Percentiles rank a stretch among this genome's conserved stretches.
These are phyloP conservation scores for Xylaria palmicola DNA, from an alignment of 495 filamentous ascomycete genomes.

Conservation along the genomic window DNA sequence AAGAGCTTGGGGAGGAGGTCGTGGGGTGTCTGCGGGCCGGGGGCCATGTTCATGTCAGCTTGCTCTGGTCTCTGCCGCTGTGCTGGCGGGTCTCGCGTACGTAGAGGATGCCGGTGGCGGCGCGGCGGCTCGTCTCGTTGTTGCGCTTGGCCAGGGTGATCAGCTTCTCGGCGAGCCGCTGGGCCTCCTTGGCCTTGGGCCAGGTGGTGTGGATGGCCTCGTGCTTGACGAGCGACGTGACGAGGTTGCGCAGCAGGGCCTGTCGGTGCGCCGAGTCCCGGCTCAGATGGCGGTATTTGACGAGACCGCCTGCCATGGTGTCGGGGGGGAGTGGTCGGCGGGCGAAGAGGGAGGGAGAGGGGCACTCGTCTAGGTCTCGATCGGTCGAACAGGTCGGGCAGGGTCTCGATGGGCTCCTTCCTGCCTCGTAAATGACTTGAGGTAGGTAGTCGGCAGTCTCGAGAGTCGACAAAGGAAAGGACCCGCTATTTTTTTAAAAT, in stretches of 20 bases:
- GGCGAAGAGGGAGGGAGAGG: not conserved
- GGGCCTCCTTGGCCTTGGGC: slow-evolving; percentile 95
- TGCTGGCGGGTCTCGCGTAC: too few species aligned
- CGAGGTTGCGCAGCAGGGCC: slow-evolving; percentile 91
- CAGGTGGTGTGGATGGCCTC: slow-evolving; percentile 94
- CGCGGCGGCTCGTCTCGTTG: slow-evolving; percentile 67
- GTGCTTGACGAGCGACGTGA: slow-evolving; percentile 90
- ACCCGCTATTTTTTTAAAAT: too few species aligned
- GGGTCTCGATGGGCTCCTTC: too few species aligned
- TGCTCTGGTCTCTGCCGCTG: not conserved
- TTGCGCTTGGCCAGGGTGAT: slow-evolving; percentile 92
- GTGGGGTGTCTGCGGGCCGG: slow-evolving; percentile 49
- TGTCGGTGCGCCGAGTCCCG: slow-evolving; percentile 83
- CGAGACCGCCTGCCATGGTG: slow-evolving; percentile 77
- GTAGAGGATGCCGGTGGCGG: slow-evolving; percentile 73
- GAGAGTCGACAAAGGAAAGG: too few species aligned
- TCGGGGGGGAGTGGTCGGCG: not conserved
- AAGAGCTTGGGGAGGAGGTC: slow-evolving; percentile 83
- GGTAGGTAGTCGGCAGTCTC: not conserved
- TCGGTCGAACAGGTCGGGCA: not conserved
- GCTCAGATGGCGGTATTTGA: slow-evolving; percentile 83
- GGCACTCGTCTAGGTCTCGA: not conserved
- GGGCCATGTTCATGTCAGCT: not conserved
- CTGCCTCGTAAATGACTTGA: too few species aligned
- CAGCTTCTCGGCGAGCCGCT: slow-evolving; percentile 86